Evolutionary conservation across 1,284 basidiomycete species (phyloP), one percentile per base, ranked within the genome.

Genomic region (Amylostereum areolatum): DNA sequence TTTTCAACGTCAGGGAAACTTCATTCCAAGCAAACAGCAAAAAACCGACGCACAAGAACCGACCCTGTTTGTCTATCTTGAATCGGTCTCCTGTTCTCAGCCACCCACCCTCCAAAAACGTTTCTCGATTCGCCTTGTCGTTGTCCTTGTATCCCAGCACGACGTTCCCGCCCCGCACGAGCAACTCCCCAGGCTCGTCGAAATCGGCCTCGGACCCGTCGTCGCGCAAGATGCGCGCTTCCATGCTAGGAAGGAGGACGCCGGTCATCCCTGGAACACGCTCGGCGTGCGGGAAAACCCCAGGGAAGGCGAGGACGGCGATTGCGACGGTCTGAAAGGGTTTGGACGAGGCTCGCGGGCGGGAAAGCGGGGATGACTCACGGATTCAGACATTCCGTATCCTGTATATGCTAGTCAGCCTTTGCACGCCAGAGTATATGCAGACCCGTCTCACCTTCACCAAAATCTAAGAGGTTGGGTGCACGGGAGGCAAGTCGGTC

Each of bases 361-460:
- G n/a, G n/a, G n/a, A n/a, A 8, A 6, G 11, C 5, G 36, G 37
- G 30, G 41, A 43, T n/a, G 29, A 62, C 81, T 52, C 61, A 88
- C 86, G 48, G 68, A 68, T 76, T 90, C 87, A 0, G 85, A 86
- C 73, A 89, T 80, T 11, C 87, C 87, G 58, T 85, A 90, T 0
- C 85, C 85, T 83, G 54, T n/a, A n/a, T n/a, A n/a, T n/a, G n/a
- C n/a, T n/a, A n/a, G n/a, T n/a, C n/a, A n/a, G n/a, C n/a, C n/a
- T n/a, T n/a, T n/a, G n/a, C n/a, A n/a, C n/a, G n/a, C n/a, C n/a
- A n/a, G n/a, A n/a, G n/a, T n/a, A n/a, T n/a, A n/a, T n/a, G n/a
- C n/a, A n/a, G n/a, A n/a, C n/a, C n/a, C n/a, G n/a, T n/a, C n/a
- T n/a, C n/a, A n/a, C n/a, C 41, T n/a, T 43, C 41, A 5, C n/a